phyloP scores from a whole-genome alignment of 192 early-diverging fungal genomes.

The Entomortierella chlamydospora region DNA sequence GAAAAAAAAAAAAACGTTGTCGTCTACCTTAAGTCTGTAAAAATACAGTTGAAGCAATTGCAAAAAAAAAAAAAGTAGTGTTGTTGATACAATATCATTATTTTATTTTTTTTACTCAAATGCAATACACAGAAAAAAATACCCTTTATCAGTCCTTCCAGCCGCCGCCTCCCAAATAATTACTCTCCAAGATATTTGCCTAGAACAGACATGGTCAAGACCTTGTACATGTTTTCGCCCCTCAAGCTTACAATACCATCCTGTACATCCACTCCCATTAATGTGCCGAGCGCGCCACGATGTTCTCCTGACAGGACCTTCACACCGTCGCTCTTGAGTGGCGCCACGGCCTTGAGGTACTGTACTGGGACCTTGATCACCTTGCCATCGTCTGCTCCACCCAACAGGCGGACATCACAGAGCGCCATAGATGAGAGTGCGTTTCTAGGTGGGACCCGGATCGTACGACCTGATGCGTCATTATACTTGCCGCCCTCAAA shows the following conservation, averaged over 20 bases:
- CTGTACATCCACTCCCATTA: slow-evolving; percentile 79
- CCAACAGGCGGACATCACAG: slow-evolving; percentile 58
- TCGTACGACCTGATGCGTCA: slow-evolving; percentile 64
- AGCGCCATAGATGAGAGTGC: slow-evolving; percentile 52
- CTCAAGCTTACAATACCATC: slow-evolving; percentile 80
- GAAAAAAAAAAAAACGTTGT: slow-evolving; percentile 2
- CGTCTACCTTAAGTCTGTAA: not conserved
- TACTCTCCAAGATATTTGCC: slow-evolving; percentile 60
- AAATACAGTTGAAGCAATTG: not conserved
- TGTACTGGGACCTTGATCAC: slow-evolving; percentile 48
- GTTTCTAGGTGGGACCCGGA: slow-evolving; percentile 57
- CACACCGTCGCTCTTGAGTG: slow-evolving; percentile 79
- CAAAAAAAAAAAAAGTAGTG: not conserved
- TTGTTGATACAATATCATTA: not conserved
- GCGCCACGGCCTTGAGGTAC: slow-evolving; percentile 65
- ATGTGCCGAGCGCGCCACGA: slow-evolving; percentile 68
- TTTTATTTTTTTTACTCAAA: slow-evolving; percentile 1
- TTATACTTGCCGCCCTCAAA: slow-evolving; percentile 55
- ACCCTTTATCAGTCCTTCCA: too few relatives aligned
- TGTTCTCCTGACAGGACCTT: slow-evolving; percentile 72
- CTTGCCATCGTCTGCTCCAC: slow-evolving; percentile 38
- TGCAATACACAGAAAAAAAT: not conserved
- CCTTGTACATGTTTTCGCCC: slow-evolving; percentile 66
- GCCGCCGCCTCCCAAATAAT: not conserved
- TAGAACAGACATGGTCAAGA: slow-evolving; percentile 64